phyloP scores from a whole-genome alignment of 495 filamentous ascomycete species.

The Xylaria intraflava region DNA sequence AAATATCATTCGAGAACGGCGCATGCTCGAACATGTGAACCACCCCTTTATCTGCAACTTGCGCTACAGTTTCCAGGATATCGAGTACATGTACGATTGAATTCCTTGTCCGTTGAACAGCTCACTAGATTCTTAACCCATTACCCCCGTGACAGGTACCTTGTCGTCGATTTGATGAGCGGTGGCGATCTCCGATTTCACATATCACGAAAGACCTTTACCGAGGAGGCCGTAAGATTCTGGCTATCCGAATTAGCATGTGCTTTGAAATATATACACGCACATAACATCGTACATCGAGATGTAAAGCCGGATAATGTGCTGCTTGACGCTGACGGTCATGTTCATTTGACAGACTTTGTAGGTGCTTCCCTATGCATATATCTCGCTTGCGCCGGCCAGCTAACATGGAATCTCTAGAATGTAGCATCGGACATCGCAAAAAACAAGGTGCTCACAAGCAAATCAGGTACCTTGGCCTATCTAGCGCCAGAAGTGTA shows the following conservation, averaged over 20 bases:
- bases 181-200: constrained; percentile 96
- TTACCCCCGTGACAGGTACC: constrained; percentile 57
- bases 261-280: constrained; percentile 85
- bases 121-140: constrained; percentile 13
- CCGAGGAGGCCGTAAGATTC: constrained; percentile 92
- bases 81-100: constrained; percentile 85
- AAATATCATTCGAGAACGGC: constrained; percentile 93
- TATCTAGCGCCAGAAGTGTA: constrained; percentile 97
- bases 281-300: constrained; percentile 88
- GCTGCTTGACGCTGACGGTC: constrained; percentile 84
- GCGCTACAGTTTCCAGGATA: constrained; percentile 97
- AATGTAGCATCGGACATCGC: constrained; percentile 94
- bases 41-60: constrained; percentile 98
- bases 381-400: neutral
- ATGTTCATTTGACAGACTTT: constrained; percentile 97
- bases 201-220: constrained; percentile 96
- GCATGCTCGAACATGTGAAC: constrained; percentile 96
- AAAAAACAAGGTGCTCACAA: constrained; percentile 75
- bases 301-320: constrained; percentile 98
- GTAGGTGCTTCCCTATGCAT: constrained; percentile 45
- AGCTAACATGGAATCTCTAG: constrained; percentile 37
- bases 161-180: constrained; percentile 98
- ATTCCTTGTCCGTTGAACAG: neutral
- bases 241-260: constrained; percentile 95
- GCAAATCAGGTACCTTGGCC: constrained; percentile 92